phyloP scores from a whole-genome alignment of 345 rosid species.

The Aquilaria malaccensis region DNA sequence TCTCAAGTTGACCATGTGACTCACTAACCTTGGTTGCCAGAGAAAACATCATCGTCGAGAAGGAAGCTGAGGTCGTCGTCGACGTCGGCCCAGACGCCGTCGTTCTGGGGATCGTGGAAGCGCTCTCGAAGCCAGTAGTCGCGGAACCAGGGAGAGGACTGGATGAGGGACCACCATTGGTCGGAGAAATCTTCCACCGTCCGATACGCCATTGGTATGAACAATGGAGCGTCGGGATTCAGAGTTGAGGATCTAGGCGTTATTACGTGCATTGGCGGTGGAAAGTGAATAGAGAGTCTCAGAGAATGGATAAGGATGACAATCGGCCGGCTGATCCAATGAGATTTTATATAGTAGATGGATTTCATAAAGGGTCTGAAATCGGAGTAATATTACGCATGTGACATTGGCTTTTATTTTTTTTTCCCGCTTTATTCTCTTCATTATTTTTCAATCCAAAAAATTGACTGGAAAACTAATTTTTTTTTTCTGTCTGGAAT shows the following conservation, averaged over 20 bases:
- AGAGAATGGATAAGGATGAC: conserved; percentile 2
- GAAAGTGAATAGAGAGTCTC: neutral
- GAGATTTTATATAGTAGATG: neutral
- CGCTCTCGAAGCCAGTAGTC: conserved; percentile 68
- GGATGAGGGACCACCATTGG: conserved; percentile 65
- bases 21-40: conserved; percentile 16
- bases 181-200: conserved; percentile 69
- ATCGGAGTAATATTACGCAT: conserved; percentile 4
- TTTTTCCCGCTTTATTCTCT: neutral
- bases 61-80: conserved; percentile 19
- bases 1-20: neutral
- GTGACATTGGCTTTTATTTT: neutral
- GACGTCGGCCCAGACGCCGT: conserved; percentile 13
- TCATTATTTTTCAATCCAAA: too few relatives aligned
- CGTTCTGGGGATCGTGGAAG: conserved; percentile 37
- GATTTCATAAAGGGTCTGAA: neutral
- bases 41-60: conserved; percentile 19
- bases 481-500: too few relatives aligned
- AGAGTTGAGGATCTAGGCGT: conserved; percentile 25
- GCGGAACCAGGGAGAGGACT: conserved; percentile 55
- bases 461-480: too few relatives aligned
- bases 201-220: conserved; percentile 50
- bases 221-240: conserved; percentile 58
- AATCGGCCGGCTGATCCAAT: too few relatives aligned
- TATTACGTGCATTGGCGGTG: conserved; percentile 29